Conservation (phyloP, 352 stramenopile genomes). For the Pythium grandisporangium region DNA sequence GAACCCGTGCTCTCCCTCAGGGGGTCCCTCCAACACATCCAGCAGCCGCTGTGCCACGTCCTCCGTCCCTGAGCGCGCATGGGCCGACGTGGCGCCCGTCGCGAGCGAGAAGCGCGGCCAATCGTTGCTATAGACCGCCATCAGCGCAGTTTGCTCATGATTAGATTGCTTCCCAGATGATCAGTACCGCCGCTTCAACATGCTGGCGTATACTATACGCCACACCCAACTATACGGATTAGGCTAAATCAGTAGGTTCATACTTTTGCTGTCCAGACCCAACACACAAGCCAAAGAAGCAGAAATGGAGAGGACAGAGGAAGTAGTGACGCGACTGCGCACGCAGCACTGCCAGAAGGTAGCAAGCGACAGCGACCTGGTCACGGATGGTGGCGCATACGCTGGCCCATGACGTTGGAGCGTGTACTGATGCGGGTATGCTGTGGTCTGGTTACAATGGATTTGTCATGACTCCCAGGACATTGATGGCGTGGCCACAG, state of each 20-base stretch:
- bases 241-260: too few species aligned
- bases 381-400: neutral
- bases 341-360: conserved; percentile 36
- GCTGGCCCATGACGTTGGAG: too few species aligned
- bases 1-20: conserved; percentile 2
- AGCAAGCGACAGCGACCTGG: neutral
- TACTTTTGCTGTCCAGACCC: too few species aligned
- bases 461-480: too few species aligned
- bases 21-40: neutral
- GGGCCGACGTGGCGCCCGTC: conserved; percentile 5
- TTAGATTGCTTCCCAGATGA: neutral
- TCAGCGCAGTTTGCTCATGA: conserved; percentile 2
- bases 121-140: conserved; percentile 25
- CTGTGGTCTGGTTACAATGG: too few species aligned
- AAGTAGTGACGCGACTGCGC: conserved; percentile 16
- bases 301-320: neutral
- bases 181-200: conserved; percentile 9
- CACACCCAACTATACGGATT: too few species aligned
- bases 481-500: conserved; percentile 64
- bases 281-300: too few species aligned
- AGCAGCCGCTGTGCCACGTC: conserved; percentile 6
- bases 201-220: too few species aligned
- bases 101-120: conserved; percentile 28
- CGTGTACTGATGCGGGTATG: neutral
- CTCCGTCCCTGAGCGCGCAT: neutral